Percentiles rank a stretch among this genome's conserved stretches.
phyloP scores from a whole-genome alignment of 179 eudicot species.

The Camellia oleifera region DNA sequence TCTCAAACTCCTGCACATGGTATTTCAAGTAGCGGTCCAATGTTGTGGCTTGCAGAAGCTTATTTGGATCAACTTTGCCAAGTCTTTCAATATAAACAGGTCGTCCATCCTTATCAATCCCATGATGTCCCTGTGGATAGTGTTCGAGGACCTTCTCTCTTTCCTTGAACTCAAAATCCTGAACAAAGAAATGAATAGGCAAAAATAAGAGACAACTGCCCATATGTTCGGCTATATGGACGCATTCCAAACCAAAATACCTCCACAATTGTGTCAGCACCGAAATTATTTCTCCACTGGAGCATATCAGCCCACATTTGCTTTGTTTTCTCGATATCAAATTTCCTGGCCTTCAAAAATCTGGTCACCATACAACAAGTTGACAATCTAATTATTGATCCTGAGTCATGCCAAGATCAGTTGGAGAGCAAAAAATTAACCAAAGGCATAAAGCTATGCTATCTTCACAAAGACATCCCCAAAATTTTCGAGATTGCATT shows the following conservation, averaged over 20 bases:
- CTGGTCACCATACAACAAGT: conserved; percentile 32
- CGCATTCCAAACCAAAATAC: conserved; percentile 31
- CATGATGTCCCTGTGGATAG: conserved; percentile 98
- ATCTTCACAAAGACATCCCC: neutral
- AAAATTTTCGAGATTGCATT: neutral
- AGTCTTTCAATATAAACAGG: conserved; percentile 92
- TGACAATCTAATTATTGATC: neutral
- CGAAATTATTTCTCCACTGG: conserved; percentile 92
- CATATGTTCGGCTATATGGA: neutral
- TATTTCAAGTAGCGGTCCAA: conserved; percentile 81
- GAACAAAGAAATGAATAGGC: conserved; percentile 4
- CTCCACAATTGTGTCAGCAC: conserved; percentile 86
- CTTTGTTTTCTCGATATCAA: conserved; percentile 91
- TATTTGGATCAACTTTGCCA: conserved; percentile 81
- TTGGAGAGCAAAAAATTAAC: conserved; percentile 3
- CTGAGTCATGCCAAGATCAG: neutral
- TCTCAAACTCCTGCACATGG: conserved; percentile 91
- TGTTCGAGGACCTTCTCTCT: conserved; percentile 65
- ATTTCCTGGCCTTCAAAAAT: conserved; percentile 94
- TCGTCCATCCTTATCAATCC: conserved; percentile 88
- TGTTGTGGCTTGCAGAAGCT: conserved; percentile 84
- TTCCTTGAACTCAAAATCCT: conserved; percentile 90
- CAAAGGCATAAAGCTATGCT: neutral
- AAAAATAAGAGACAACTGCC: neutral
- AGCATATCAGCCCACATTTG: conserved; percentile 99